Conservation (phyloP, 1,284 basidiomycete genomes). For the Rhodotorula sp. region DNA sequence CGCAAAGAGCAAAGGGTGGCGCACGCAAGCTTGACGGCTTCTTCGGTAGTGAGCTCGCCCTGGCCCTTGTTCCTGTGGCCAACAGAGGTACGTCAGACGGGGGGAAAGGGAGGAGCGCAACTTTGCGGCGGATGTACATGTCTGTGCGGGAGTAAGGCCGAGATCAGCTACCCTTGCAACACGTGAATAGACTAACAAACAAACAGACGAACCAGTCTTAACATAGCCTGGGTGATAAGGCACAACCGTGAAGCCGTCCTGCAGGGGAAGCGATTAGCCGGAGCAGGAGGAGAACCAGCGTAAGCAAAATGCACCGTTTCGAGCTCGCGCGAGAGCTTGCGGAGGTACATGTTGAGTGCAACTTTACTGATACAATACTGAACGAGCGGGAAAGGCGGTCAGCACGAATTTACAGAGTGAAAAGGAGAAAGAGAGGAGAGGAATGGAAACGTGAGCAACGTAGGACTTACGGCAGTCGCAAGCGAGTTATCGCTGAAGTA, state of each 20-base stretch:
- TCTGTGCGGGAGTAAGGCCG: no score
- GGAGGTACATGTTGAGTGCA: conserved; percentile 21
- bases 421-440: neutral
- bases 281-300: no score
- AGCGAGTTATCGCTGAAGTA: neutral
- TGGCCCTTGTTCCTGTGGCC: conserved; percentile 11
- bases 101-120: no score
- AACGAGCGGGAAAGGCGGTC: no score
- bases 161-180: no score
- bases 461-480: neutral
- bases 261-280: neutral
- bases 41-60: conserved; percentile 4
- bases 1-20: neutral
- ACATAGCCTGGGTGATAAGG: neutral
- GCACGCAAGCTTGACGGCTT: neutral
- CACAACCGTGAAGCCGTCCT: conserved; percentile 15
- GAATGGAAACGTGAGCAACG: neutral
- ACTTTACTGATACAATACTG: conserved; percentile 9
- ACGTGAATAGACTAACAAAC: no score
- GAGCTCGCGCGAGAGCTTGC: conserved; percentile 12
- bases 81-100: no score
- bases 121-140: no score
- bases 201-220: neutral
- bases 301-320: neutral
- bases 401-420: no score